These are phyloP conservation scores for Lyophyllum decastes DNA, from an alignment of 768 basidiomycete species.

Conservation along the genomic window DNA sequence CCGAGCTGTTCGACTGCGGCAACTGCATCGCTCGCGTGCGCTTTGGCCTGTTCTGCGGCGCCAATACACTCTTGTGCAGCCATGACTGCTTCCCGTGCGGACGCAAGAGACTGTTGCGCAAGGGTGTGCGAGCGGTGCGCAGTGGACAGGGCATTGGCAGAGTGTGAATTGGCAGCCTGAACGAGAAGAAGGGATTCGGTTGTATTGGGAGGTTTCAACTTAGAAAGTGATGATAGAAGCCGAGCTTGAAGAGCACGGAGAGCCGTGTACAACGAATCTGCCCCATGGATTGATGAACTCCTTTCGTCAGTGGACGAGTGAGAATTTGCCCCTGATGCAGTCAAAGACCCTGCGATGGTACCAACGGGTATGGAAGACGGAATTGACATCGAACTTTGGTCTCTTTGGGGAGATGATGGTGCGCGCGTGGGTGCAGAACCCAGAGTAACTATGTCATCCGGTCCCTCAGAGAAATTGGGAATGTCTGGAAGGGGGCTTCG, in stretches of 20 bases:
- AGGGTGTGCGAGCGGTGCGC: slow-evolving; percentile 27
- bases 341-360: neutral
- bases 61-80: slow-evolving; percentile 27
- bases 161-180: slow-evolving; percentile 25
- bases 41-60: slow-evolving; percentile 24
- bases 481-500: neutral
- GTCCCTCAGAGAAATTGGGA: neutral
- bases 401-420: neutral
- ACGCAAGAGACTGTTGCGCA: slow-evolving; percentile 29
- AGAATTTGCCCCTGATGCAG: neutral
- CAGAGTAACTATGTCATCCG: neutral
- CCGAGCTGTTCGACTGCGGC: slow-evolving; percentile 19
- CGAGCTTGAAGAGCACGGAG: slow-evolving; percentile 24
- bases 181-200: slow-evolving; percentile 19
- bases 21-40: slow-evolving; percentile 23
- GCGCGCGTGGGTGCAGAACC: neutral
- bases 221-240: slow-evolving; percentile 22
- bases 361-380: neutral
- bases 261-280: slow-evolving; percentile 10
- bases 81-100: slow-evolving; percentile 27
- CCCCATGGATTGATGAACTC: neutral
- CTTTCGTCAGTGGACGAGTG: neutral
- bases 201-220: slow-evolving; percentile 17
- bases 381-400: neutral
- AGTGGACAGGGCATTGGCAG: slow-evolving; percentile 20